Evolutionary conservation across 768 basidiomycete species (phyloP), one percentile per base, ranked within the genome.

Genomic region (Tylopilus felleus): DNA sequence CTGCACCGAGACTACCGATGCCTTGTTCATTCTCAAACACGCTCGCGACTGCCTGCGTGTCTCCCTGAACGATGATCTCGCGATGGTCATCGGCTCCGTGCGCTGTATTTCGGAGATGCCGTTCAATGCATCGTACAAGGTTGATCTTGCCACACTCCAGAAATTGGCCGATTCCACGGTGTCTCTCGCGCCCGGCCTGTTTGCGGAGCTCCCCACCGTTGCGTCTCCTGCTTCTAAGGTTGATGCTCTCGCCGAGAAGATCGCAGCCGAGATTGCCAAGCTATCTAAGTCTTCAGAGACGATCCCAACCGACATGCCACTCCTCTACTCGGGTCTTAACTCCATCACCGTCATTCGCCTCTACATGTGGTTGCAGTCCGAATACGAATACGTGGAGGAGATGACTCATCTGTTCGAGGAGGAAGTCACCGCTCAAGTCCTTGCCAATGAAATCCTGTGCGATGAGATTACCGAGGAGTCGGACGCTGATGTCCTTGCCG

Each of bases 301-400:
- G 16, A 36, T 74, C 28, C 61, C 65, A 12, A 64, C 61, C 43
- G 68, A 72, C 58, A 61, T 59, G 28, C 66, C 73, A 2, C 65
- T 74, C 25, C 60, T 68, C 31, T 66, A 68, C 53, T 62, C 67
- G 0, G 71, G 70, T 40, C 68, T 74, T 43, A 68, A 69, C 33
- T 65, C 69, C 36, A 63, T 63, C 55, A 70, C 65, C 7, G 58
- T 69, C 8, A 62, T 66, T 19, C 60, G 63, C 29, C 59, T 73
- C 25, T 60, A 66, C 57, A 60, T 66, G 61, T 73, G 71, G 71
- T 55, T 73, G 52, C 71, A 69, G 55, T 70, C 65, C 23, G 66
- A 65, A 25, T 54, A 64, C 48, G 68, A 72, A 47, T 71, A 67
- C 42, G 60, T 53, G 13, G 69, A 65, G 22, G 65, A 67, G 48